Base-by-base conservation (phyloP, 2,329 filamentous ascomycete species). In the Lecanosticta acicola region DNA sequence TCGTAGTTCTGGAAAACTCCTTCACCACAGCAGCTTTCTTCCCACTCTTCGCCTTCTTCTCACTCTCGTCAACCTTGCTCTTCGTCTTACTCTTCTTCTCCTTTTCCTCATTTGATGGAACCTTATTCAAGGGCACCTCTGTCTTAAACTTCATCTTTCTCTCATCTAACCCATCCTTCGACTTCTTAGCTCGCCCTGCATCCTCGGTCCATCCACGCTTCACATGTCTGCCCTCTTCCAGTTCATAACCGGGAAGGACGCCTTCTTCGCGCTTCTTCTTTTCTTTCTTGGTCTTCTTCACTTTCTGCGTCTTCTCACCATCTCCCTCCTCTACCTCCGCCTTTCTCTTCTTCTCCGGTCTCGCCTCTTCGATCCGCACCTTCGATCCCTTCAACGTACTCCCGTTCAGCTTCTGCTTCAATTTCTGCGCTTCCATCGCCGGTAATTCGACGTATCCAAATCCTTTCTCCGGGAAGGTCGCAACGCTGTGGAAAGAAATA, bases 361-460 rank as follows among this genome's bases (percentile, higher is more conserved):
- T 80, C 4, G 93, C 93, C 53, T 84, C 81, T 59, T 96, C 87
- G 48, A 98, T 79, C 48, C 81, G 81, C 59, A 97, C 80, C 68
- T 95, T 97, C 49, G 76, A 75, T 7, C 93, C 93, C 63, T 85
- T 93, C 46, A 98, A 70, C 18, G 87, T 84, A 1, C 84, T 79
- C 24, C 91, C 91, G 72, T 95, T 86, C 40, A 97, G 76, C 71
- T 93, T 97, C 70, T 85, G 91, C 71, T 83, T 88, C 43, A 97
- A 69, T 67, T 89, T 94, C n/a, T 91, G 85, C 8, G 91, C 93
- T 55, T 94, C 89, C 68, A 80, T 79, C 2, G 66, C 69, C 0
- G 90, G 90, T 32, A 98, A 70, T 38, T 94, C 89, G 49, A 97
- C 74, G 69, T 86, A 98, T 45, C 91, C 93, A 80, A 88, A 98